Percentiles rank a stretch among this genome's conserved stretches.
Evolutionary conservation across 257 asterid species (phyloP).

Genomic region (Jasminum sambac): DNA sequence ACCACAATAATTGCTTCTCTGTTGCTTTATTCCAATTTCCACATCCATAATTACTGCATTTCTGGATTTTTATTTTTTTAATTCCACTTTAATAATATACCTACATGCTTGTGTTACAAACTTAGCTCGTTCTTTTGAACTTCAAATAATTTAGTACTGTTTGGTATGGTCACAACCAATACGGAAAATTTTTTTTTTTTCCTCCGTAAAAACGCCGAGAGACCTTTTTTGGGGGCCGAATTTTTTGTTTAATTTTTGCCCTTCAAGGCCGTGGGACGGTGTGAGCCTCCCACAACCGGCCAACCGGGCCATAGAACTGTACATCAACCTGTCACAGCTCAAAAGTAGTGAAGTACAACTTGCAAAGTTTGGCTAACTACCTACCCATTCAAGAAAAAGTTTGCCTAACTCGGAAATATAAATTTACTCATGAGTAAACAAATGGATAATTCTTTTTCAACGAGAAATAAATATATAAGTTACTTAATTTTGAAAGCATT

Average conservation of each 20-base stretch:
- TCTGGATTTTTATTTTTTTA: slow-evolving; percentile 6
- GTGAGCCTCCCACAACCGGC: background rate
- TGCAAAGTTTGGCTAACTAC: too few species aligned
- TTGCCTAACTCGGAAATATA: background rate
- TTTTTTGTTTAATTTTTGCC: background rate
- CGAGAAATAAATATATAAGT: too few species aligned
- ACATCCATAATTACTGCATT: slow-evolving; percentile 13
- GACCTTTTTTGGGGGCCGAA: background rate
- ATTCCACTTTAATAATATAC: background rate
- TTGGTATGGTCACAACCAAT: too few species aligned
- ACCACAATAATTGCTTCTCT: slow-evolving; percentile 43
- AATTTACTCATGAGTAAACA: background rate
- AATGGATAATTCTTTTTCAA: background rate
- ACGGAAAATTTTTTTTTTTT: too few species aligned
- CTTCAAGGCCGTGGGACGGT: background rate
- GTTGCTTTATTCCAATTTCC: slow-evolving; percentile 34
- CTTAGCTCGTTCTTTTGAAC: background rate
- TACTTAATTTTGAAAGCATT: too few species aligned
- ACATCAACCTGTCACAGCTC: background rate
- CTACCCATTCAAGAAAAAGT: too few species aligned
- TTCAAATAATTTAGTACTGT: too few species aligned
- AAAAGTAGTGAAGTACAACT: slow-evolving; percentile 6
- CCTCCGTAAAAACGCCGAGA: background rate
- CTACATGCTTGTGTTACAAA: background rate
- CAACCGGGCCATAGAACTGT: background rate